A percentile compares a stretch with the other conserved stretches of the same genome.
Evolutionary conservation across 495 filamentous ascomycete species (phyloP).

Genomic region (Xylaria palmicola): DNA sequence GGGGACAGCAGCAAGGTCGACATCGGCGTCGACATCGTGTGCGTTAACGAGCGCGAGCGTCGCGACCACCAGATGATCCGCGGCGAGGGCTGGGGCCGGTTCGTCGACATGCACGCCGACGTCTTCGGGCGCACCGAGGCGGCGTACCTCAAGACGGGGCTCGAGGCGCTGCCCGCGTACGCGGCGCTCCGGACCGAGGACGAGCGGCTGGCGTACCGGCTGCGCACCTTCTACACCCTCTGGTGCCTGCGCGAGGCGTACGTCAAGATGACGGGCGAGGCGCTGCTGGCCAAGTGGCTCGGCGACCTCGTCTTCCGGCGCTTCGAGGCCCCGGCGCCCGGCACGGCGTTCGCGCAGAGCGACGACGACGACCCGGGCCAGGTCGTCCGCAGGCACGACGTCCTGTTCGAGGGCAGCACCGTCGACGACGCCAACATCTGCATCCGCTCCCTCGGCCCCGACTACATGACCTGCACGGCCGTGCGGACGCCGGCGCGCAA

Average conservation of each 20-base stretch:
- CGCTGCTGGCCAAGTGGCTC: constrained; percentile 78
- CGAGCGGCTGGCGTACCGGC: constrained; percentile 30
- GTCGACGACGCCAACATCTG: constrained; percentile 47
- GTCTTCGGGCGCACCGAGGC: constrained; percentile 60
- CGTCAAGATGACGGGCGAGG: constrained; percentile 91
- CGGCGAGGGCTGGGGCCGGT: constrained; percentile 58
- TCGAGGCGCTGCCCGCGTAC: constrained; percentile 16
- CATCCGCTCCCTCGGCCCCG: constrained; percentile 39
- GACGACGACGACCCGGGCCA: constrained; percentile 21
- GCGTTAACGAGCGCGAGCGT: constrained; percentile 64
- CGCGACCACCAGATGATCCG: constrained; percentile 50
- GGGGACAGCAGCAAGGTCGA: constrained; percentile 27
- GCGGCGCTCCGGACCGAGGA: constrained; percentile 21
- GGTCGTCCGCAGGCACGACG: constrained; percentile 34
- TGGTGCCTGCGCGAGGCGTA: constrained; percentile 92
- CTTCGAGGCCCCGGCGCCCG: constrained; percentile 39
- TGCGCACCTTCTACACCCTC: constrained; percentile 80
- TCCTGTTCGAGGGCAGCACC: constrained; percentile 36
- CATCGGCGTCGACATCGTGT: constrained; percentile 72
- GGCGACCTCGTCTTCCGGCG: constrained; percentile 65
- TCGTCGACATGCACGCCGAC: constrained; percentile 75
- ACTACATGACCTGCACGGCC: constrained; percentile 49
- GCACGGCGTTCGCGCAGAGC: constrained; percentile 18
- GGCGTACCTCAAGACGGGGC: constrained; percentile 37
- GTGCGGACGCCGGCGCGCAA: constrained; percentile 38